Base-by-base conservation (phyloP, 768 basidiomycete genomes). In the Russula lepida region DNA sequence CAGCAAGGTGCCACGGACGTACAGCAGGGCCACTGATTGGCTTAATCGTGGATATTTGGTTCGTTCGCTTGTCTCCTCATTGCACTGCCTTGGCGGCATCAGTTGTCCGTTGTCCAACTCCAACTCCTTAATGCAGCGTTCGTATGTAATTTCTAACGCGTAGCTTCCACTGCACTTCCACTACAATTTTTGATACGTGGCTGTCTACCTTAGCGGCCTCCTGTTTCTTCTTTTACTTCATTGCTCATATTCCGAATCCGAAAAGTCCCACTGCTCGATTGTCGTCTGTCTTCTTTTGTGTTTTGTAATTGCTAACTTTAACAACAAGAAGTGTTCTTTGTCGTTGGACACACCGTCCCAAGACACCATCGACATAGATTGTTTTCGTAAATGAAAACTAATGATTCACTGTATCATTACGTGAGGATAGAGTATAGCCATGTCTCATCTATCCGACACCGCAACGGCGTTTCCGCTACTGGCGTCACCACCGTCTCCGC, bases 1-100 rank as follows among this genome's bases (percentile, higher is more conserved):
- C 85, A 85, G 70, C 85, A 84, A 58, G 78, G 81, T 65, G 73
- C 77, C 58, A 79, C 79, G 59, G 86, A 87, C 68, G 73, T 74
- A 60, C 74, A 73, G 56, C 67, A 65, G 56, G 70, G 67, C 52
- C 64, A 63, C 23, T 65, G 49, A 67, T 67, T 53, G 39, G 30
- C 30, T 30, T 27, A 59, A 23, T 53, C 28, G 59, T 37, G 35
- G 27, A 43, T 56, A 15, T 41, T 48, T 43, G 27, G 44, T 55
- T 32, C 32, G 37, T 39, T 56, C n/a, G 41, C 43, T 44, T 44
- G 43, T 44, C 32, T 54, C 25, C 23, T 57, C 27, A 53, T 64
- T 21, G 28, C 66, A 55, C 51, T 51, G 33, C 32, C 43, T 51
- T 43, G 55, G 41, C 54, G 39, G 41, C 39, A 61, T 46, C 41